Evolutionary conservation across 805 yeast species (phyloP).

Genomic region (Yarrowia osloensis): DNA sequence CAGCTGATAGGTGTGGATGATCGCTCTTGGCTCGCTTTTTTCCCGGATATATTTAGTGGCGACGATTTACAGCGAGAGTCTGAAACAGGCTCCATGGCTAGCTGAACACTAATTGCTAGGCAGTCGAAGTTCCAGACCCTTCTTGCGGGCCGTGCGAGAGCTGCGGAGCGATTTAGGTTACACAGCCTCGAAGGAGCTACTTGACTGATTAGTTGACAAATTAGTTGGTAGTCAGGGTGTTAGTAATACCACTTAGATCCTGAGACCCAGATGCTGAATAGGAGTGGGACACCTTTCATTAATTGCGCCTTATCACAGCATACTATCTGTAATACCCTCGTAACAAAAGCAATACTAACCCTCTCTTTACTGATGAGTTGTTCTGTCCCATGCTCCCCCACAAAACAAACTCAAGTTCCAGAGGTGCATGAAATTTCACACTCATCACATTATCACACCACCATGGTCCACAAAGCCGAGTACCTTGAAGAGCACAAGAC

Average conservation of each 20-base stretch:
- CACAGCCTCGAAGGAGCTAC: neutral
- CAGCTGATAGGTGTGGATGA: neutral
- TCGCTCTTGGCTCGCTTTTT: neutral
- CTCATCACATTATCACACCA: slow-evolving; percentile 15
- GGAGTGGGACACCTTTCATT: no score
- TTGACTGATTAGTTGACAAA: neutral
- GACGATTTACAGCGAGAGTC: no score
- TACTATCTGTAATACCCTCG: no score
- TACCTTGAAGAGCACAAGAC: slow-evolving; percentile 61
- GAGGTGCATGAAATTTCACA: slow-evolving; percentile 20
- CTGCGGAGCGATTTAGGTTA: neutral
- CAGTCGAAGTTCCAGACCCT: neutral
- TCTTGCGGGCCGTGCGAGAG: neutral
- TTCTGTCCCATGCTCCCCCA: neutral
- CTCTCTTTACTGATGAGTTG: neutral
- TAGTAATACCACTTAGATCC: no score
- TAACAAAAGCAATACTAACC: neutral
- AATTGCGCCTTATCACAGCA: no score
- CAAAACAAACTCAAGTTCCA: neutral
- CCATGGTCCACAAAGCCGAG: slow-evolving; percentile 56
- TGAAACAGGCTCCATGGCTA: neutral
- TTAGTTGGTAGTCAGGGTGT: no score
- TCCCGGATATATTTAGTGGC: neutral
- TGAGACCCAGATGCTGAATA: no score
- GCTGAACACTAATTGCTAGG: neutral